Evolutionary conservation across 208 protist genomes (phyloP).

Genomic region (Trypanosomatidae sp.): DNA sequence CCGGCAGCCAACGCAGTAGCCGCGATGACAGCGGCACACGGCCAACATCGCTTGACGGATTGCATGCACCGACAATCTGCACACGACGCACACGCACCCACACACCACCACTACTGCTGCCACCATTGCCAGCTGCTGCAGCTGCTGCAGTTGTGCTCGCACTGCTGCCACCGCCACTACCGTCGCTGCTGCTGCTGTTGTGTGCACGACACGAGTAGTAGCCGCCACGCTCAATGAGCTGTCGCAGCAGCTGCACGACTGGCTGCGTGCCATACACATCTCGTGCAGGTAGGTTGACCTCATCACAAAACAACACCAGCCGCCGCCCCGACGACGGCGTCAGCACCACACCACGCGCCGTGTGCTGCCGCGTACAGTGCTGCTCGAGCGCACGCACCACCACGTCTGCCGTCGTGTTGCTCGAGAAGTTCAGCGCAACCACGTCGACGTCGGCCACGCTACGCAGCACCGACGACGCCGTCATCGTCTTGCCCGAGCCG

Average conservation of each 20-base stretch:
- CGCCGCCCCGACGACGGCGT: conserved; percentile 66
- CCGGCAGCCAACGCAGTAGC: conserved; percentile 96
- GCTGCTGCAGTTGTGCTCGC: too few relatives aligned
- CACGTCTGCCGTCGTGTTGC: conserved; percentile 90
- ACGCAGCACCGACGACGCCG: conserved; percentile 88
- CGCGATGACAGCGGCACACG: conserved; percentile 92
- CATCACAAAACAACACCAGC: conserved; percentile 99
- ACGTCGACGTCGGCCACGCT: conserved; percentile 88
- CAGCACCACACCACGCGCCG: conserved; percentile 84
- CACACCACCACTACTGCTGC: conserved; percentile 58
- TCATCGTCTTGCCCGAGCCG: conserved; percentile 98
- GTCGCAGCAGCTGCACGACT: conserved; percentile 96
- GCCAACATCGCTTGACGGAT: conserved; percentile 98
- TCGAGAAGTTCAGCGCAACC: conserved; percentile 98
- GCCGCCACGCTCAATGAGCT: conserved; percentile 96
- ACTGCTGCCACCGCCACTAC: too few relatives aligned
- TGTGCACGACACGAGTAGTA: too few relatives aligned
- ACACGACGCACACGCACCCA: conserved; percentile 93
- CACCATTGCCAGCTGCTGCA: too few relatives aligned
- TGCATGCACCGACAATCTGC: conserved; percentile 95
- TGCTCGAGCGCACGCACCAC: conserved; percentile 97
- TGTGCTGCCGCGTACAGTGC: conserved; percentile 92
- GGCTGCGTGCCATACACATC: conserved; percentile 98
- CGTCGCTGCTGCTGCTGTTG: conserved; percentile 75
- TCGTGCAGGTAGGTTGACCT: conserved; percentile 96